Evolutionary conservation across 2,329 filamentous ascomycete genomes (phyloP).

Genomic region (Hirsutella rhossiliensis): DNA sequence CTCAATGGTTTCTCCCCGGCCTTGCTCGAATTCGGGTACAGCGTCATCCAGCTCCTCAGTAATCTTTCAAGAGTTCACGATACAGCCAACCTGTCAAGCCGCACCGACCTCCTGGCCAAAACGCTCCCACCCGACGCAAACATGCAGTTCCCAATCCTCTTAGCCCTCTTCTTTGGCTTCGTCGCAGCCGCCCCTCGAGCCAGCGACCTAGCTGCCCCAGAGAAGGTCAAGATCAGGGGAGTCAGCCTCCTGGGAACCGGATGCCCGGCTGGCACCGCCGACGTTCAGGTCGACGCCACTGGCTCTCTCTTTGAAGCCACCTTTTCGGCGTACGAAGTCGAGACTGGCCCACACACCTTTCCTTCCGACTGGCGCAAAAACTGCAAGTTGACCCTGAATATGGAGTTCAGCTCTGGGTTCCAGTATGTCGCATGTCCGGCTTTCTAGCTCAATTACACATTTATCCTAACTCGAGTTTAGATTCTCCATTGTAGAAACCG

Average conservation of each 20-base stretch:
- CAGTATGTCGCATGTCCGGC: slow-evolving; percentile 7
- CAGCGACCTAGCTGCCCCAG: background rate
- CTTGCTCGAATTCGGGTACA: no score
- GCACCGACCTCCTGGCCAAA: no score
- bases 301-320: slow-evolving; percentile 14
- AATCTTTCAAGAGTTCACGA: no score
- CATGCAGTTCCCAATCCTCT: slow-evolving; percentile 1
- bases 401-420: slow-evolving; percentile 12
- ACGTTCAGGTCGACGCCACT: slow-evolving; percentile 12
- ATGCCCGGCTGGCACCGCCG: slow-evolving; percentile 11
- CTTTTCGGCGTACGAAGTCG: slow-evolving; percentile 12
- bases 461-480: slow-evolving; percentile 2
- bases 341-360: slow-evolving; percentile 10
- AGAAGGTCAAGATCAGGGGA: slow-evolving; percentile 8
- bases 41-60: no score
- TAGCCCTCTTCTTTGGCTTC: slow-evolving; percentile 2
- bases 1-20: no score
- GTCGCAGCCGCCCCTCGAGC: slow-evolving; percentile 1
- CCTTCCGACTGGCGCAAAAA: slow-evolving; percentile 14
- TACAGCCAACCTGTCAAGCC: no score
- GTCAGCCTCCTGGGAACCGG: slow-evolving; percentile 12
- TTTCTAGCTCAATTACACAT: background rate
- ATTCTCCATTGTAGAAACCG: slow-evolving; percentile 12
- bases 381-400: slow-evolving; percentile 14
- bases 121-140: no score